Evolutionary conservation across 2,329 filamentous ascomycete genomes (phyloP).

Genomic region (Truncatella angustata): DNA sequence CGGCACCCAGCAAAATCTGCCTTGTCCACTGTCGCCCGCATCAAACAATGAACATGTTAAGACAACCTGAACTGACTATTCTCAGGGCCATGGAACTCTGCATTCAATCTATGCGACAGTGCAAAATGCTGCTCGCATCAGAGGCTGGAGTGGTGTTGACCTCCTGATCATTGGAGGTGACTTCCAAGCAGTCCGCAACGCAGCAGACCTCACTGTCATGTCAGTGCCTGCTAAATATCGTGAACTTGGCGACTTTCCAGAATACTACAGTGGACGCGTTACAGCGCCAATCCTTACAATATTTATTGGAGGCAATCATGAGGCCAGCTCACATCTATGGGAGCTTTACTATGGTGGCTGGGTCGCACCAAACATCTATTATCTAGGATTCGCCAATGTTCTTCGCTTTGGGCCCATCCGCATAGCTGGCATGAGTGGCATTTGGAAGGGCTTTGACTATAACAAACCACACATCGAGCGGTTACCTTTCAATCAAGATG

Average conservation of each 20-base stretch:
- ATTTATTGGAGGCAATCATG: conserved; percentile 93
- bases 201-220: conserved; percentile 83
- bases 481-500: conserved; percentile 75
- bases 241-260: conserved; percentile 84
- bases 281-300: conserved; percentile 85
- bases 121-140: conserved; percentile 62
- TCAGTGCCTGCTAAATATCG: conserved; percentile 88
- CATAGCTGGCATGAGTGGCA: conserved; percentile 87
- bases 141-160: conserved; percentile 80
- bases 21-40: no score
- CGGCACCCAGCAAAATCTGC: neutral
- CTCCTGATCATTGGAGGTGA: conserved; percentile 93
- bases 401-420: conserved; percentile 79
- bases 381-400: conserved; percentile 89
- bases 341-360: conserved; percentile 96
- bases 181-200: conserved; percentile 92
- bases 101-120: conserved; percentile 88
- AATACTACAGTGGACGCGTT: conserved; percentile 81
- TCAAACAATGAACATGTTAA: no score
- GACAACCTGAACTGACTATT: neutral
- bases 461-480: conserved; percentile 80
- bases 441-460: conserved; percentile 93
- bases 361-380: conserved; percentile 97
- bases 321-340: conserved; percentile 85
- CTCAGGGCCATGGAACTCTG: conserved; percentile 83